phyloP scores from a whole-genome alignment of 2,329 filamentous ascomycete genomes.

The Fusarium xylarioides region DNA sequence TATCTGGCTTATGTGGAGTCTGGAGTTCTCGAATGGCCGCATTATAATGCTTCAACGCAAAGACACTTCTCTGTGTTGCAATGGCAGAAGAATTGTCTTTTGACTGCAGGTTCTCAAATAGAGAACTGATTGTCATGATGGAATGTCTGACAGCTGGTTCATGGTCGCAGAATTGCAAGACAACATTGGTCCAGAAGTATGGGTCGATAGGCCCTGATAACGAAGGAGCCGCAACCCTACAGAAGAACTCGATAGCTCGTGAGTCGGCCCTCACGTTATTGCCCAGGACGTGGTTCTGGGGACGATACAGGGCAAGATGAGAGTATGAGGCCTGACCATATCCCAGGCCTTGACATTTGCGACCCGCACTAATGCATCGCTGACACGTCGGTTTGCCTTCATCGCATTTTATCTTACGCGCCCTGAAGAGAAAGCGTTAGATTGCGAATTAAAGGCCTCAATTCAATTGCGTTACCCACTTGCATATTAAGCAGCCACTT shows the following conservation, averaged over 20 bases:
- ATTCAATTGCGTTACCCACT: neutral
- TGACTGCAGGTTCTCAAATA: neutral
- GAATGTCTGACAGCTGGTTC: constrained; percentile 26
- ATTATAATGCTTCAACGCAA: constrained; percentile 17
- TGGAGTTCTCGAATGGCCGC: constrained; percentile 6
- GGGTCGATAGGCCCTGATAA: constrained; percentile 25
- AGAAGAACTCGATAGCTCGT: constrained; percentile 21
- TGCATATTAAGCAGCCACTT: constrained; percentile 13
- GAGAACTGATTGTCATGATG: constrained; percentile 13
- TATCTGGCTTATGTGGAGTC: neutral
- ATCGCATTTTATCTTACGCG: constrained; percentile 15
- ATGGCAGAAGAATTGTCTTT: neutral
- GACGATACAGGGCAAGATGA: constrained; percentile 1
- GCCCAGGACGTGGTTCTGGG: neutral
- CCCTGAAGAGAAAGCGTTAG: neutral
- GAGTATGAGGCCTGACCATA: neutral
- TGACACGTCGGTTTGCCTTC: constrained; percentile 5
- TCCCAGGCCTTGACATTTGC: neutral
- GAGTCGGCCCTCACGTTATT: neutral
- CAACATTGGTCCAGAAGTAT: constrained; percentile 31
- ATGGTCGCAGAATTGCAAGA: constrained; percentile 26
- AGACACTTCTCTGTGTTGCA: neutral
- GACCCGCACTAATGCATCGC: constrained; percentile 2
- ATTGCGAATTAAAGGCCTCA: rapidly evolving
- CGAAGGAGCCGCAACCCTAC: constrained; percentile 17